Evolutionary conservation across 1,284 basidiomycete species (phyloP), one percentile per base, ranked within the genome.

Genomic region (Prillingera fragicola): DNA sequence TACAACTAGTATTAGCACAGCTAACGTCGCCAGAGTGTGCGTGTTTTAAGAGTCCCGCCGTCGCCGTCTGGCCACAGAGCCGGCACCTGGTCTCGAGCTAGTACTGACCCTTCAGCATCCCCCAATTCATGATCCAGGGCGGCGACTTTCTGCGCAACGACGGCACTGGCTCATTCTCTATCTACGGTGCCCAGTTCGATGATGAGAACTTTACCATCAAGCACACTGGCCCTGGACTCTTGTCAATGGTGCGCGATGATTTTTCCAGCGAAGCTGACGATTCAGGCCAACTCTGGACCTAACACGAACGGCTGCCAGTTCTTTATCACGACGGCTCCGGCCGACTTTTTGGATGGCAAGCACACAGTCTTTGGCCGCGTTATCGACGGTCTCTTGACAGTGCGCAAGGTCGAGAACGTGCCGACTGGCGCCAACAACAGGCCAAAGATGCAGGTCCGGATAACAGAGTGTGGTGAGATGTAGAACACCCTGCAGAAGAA

Each of bases 151-250:
- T 89, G 46, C 15, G 91, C 87, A 62, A 91, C 2, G 92, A 98
- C 59, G 94, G 94, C 17, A 96, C 92, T 0, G 95, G 94, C 1
- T 82, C 84, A 0, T 89, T 90, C 67, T 91, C 86, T 21, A 92
- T 98, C 62, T 97, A 96, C 62, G 94, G 94, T 23, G 83, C 87
- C 62, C 86, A 89, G 57, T 92, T 92, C 58, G 85, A 84, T 78
- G 94, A 97, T 62, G 94, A 98, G 74, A 96, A 91, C 69, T 98
- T 98, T 62, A 76, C 78, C 38, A 79, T 91, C 60, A 92, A 92
- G 67, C 94, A 98, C 65, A 82, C 79, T 0, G 83, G 78, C 0
- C 82, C 88, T 2, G 88, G 88, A 0, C 72, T 92, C 25, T 72
- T 92, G 10, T 89, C 87, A 17, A 92, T 92, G 88, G 87, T 82